phyloP scores from a whole-genome alignment of 179 eudicot genomes.

The Actinidia polygama region DNA sequence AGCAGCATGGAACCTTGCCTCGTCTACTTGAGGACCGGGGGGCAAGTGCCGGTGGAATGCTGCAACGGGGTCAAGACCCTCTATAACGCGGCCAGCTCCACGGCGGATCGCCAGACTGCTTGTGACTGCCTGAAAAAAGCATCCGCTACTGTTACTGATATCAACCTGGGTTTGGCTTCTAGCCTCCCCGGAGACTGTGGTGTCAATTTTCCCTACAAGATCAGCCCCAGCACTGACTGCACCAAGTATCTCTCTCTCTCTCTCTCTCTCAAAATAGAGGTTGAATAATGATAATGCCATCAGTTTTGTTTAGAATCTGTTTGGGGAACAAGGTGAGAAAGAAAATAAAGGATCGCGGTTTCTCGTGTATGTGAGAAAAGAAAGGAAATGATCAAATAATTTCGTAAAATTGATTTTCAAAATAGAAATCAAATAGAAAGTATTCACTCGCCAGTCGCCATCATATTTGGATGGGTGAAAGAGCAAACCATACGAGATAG shows the following conservation, averaged over 20 bases:
- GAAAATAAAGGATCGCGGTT: too few relatives aligned
- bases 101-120: constrained; percentile 44
- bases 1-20: constrained; percentile 29
- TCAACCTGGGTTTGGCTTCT: constrained; percentile 25
- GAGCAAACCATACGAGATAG: too few relatives aligned
- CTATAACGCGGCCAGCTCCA: constrained; percentile 26
- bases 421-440: too few relatives aligned
- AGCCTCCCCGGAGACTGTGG: constrained; percentile 44
- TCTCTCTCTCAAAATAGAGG: background rate
- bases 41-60: constrained; percentile 15
- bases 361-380: too few relatives aligned
- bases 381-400: too few relatives aligned
- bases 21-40: constrained; percentile 22
- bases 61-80: constrained; percentile 39
- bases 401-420: too few relatives aligned
- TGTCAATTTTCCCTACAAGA: constrained; percentile 46
- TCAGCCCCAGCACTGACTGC: constrained; percentile 50
- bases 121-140: constrained; percentile 36
- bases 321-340: too few relatives aligned
- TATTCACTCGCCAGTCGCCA: too few relatives aligned
- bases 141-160: constrained; percentile 13
- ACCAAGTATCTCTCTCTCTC: constrained; percentile 27
- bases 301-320: too few relatives aligned
- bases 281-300: too few relatives aligned
- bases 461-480: too few relatives aligned